Evolutionary conservation across 2,329 filamentous ascomycete species (phyloP), one percentile per base, ranked within the genome.

Genomic region (Biscogniauxia marginata): DNA sequence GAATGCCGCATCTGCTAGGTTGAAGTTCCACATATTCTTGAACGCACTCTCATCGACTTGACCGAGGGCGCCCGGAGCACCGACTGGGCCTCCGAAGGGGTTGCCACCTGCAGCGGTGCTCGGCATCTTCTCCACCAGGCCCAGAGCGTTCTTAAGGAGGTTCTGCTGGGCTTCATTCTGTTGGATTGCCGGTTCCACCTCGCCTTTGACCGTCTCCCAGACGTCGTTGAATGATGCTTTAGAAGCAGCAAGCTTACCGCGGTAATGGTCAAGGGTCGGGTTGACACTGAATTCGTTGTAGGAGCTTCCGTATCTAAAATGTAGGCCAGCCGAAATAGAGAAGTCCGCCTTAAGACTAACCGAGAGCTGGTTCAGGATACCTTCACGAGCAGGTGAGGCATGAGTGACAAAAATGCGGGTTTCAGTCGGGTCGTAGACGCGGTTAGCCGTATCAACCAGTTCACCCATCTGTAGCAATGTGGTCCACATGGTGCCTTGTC

Each of bases 11-110:
- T 99, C 95, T 24, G 95, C 95, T 63, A 99, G 77, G 74, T 98
- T 98, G 78, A 99, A 99, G 75, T 99, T 99, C 95, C 95, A 99
- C 95, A 98, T 98, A 73, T 99, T 99, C 81, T 99, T 99, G 84
- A 99, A 99, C 1, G 95, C 95, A 68, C 93, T 97, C 79, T 99
- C 95, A 62, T 99, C 95, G 18, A 99, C 92, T 69, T 96, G 90
- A 25, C 95, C 95, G 50, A 91, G 87, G 56, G 85, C 83, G 52
- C 83, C 78, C 50, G 86, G 86, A 43, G 88, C 89, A 50, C 86
- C 85, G 52, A 87, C 84, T 24, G 91, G 90, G 13, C 93, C 93
- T 46, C 95, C 95, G 69, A 99, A 99, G 5, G 95, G 95, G 72
- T 98, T 98, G 20, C 95, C 95, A 54, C 95, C 95, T 59, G 93